Conservation (phyloP, 352 stramenopile genomes). For the Globisporangium nodosum region DNA sequence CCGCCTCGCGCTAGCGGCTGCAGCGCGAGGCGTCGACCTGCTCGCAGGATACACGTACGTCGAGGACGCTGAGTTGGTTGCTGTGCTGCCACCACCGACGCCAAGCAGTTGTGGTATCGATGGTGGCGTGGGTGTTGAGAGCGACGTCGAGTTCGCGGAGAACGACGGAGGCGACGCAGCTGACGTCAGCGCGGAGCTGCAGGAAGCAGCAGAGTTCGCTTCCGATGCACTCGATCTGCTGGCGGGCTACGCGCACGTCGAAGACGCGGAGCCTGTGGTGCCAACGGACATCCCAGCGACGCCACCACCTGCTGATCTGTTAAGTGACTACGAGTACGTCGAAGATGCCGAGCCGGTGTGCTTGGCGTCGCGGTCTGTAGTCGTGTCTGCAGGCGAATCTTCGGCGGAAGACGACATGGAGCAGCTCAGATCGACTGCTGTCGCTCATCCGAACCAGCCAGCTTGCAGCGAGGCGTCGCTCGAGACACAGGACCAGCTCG, state of each 20-base stretch:
- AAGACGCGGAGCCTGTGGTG: neutral
- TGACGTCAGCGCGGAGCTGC: neutral
- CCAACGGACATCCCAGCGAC: neutral
- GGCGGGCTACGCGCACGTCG: neutral
- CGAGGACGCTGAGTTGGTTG: constrained; percentile 8
- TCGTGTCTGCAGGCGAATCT: no score
- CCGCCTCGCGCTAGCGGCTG: neutral
- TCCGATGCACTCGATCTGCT: neutral
- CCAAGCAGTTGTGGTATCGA: no score
- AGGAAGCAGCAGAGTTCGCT: neutral
- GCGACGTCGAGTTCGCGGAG: neutral
- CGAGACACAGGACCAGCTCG: neutral
- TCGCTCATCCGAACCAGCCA: neutral
- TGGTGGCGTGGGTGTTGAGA: neutral
- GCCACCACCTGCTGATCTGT: constrained; percentile 12
- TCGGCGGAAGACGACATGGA: neutral
- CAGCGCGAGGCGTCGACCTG: constrained; percentile 6
- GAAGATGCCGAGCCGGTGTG: constrained; percentile 20
- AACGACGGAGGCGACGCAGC: neutral
- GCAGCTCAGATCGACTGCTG: neutral
- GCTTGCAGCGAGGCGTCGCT: neutral
- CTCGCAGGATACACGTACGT: constrained; percentile 16
- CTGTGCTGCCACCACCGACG: neutral
- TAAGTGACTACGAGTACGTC: constrained; percentile 30
- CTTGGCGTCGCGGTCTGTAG: neutral